A percentile compares a stretch with the other conserved stretches of the same genome.
Conservation (phyloP, 768 basidiomycete species). For the Lactarius sp. region DNA sequence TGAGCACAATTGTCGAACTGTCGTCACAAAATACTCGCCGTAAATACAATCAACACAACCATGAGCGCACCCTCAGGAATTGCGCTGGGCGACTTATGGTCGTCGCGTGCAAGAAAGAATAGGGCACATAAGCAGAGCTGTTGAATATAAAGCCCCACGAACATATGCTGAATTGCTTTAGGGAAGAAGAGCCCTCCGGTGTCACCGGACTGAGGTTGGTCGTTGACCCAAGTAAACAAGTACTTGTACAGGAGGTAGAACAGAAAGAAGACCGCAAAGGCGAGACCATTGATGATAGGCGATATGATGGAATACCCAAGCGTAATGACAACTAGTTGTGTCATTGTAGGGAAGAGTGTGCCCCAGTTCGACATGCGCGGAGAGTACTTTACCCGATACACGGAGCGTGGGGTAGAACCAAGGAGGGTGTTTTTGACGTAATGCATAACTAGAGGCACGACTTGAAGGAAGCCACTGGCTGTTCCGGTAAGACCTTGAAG, state of each 20-base stretch:
- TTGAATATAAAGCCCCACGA: conserved; percentile 90
- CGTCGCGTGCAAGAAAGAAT: conserved; percentile 80
- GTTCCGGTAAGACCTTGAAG: conserved; percentile 77
- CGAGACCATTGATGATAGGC: conserved; percentile 90
- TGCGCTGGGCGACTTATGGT: conserved; percentile 48
- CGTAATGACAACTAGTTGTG: conserved; percentile 77
- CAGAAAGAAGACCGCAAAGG: conserved; percentile 72
- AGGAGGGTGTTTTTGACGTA: conserved; percentile 86
- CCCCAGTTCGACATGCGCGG: conserved; percentile 70
- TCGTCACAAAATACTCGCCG: conserved; percentile 43
- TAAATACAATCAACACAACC: conserved; percentile 79
- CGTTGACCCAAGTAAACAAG: conserved; percentile 46
- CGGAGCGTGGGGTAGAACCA: conserved; percentile 81
- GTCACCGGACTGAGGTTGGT: conserved; percentile 62
- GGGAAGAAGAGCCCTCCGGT: conserved; percentile 96
- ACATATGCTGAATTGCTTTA: conserved; percentile 89
- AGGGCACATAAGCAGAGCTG: conserved; percentile 80
- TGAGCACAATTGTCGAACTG: conserved; percentile 1
- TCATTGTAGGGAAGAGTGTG: conserved; percentile 63
- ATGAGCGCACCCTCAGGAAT: conserved; percentile 76
- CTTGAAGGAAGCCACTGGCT: conserved; percentile 75
- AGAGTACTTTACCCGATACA: conserved; percentile 80
- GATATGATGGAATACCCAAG: conserved; percentile 84
- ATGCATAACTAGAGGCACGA: conserved; percentile 71
- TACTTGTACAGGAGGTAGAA: conserved; percentile 79